Conservation (phyloP, 306 rosid genomes). For the Spatholobus suberectus region DNA sequence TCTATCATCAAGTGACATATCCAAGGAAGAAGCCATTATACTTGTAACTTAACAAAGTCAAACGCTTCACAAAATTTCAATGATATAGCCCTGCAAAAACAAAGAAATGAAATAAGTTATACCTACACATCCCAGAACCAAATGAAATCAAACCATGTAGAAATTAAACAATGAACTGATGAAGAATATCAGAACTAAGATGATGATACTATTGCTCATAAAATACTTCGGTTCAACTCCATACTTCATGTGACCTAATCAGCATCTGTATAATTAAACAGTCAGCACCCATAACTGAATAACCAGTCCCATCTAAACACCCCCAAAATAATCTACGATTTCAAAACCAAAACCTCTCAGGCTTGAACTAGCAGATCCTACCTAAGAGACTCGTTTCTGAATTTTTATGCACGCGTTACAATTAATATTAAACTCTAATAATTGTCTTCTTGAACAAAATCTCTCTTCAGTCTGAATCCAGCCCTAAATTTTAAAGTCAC, state of each 20-base stretch:
- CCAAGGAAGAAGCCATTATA: constrained; percentile 85
- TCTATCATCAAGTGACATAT: constrained; percentile 88
- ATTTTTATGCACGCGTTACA: not conserved
- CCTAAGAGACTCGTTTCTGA: not conserved
- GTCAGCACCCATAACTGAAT: not conserved
- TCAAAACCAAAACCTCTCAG: not conserved
- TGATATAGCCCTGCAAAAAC: constrained; percentile 36
- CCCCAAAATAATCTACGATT: not conserved
- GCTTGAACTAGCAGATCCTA: not conserved
- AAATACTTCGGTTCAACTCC: not conserved
- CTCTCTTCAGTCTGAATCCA: not conserved
- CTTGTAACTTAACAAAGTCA: not conserved
- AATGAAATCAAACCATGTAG: not conserved
- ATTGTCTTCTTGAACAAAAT: not conserved
- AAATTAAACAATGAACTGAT: not conserved
- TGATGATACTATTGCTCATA: not conserved
- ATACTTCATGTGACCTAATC: not conserved
- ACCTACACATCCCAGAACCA: not conserved
- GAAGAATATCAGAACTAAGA: not conserved
- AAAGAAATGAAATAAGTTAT: not conserved
- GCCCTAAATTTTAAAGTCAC: not conserved
- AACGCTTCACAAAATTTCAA: constrained; percentile 27
- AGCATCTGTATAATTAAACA: not conserved
- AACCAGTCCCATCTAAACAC: not conserved
- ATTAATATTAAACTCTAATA: not conserved